Base-by-base conservation (phyloP, 1,284 basidiomycete species). In the Rhodotorula sp. region DNA sequence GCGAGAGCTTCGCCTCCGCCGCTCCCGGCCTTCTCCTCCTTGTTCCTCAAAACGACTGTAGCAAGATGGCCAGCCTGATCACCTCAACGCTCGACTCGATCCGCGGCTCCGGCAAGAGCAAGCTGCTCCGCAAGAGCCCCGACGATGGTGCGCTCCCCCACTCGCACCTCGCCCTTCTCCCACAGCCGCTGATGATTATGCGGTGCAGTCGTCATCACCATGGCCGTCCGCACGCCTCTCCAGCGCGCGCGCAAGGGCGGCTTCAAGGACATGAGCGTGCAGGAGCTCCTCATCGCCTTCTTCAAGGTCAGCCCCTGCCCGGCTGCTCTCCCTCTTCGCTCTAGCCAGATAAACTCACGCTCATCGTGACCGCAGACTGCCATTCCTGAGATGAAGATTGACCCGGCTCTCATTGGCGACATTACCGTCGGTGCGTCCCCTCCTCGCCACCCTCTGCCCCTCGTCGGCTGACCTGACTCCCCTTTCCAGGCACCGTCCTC, bases 231-330 rank as follows among this genome's bases (percentile, higher is more conserved):
- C 34, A 90, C 89, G 3, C 89, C 90, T 1, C 80, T 91, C 64
- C 89, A 88, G 77, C 81, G 82, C 57, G 88, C 91, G 3, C 88
- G 86, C 80, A 92, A 89, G 79, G 91, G 91, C 36, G 89, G 87
- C 9, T 86, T 92, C 82, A 92, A 89, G 82, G 91, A 94, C 81
- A 89, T 75, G 70, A 51, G 54, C 77, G 88, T 85, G 61, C 91
- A 92, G 72, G 91, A 91, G 77, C 84, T 92, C 44, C 84, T 92
- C 82, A 84, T 89, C 22, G 88, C 90, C 79, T 76, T 91, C 82
- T 90, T 90, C 84, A 88, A 88, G 84, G 90, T 69, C 39, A 13
- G 44, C 44, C 3, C 44, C 44, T n/a, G 61, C 44, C 60, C 74
- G 65, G 17, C 79, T 76, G 41, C 62, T 12, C 70, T 72, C 53